Evolutionary conservation across 2,329 filamentous ascomycete species (phyloP).

Genomic region (Helminthosporium solani): DNA sequence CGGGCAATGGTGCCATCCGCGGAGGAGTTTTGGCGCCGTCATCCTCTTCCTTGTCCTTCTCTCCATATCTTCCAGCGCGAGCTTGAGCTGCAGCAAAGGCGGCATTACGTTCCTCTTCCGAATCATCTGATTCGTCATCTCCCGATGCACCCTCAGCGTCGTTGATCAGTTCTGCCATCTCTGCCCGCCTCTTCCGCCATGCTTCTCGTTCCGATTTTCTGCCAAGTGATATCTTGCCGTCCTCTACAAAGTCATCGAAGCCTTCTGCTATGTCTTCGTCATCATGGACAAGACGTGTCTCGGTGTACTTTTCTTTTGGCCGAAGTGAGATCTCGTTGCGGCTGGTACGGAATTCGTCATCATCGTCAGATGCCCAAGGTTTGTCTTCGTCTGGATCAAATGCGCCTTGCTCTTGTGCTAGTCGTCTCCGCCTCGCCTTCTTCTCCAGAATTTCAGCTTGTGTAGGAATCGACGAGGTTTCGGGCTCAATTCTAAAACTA

Average conservation of each 20-base stretch:
- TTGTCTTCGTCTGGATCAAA: slow-evolving; percentile 53
- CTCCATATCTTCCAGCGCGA: slow-evolving; percentile 76
- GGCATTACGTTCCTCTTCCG: slow-evolving; percentile 63
- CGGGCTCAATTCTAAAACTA: slow-evolving; percentile 24
- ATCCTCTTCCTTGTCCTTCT: slow-evolving; percentile 47
- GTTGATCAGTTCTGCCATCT: slow-evolving; percentile 82
- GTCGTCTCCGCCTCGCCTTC: slow-evolving; percentile 81
- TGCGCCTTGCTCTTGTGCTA: slow-evolving; percentile 69
- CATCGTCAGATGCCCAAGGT: slow-evolving; percentile 44
- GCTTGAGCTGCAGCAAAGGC: slow-evolving; percentile 89
- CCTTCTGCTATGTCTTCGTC: slow-evolving; percentile 93
- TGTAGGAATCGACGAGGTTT: slow-evolving; percentile 64
- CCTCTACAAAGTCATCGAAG: slow-evolving; percentile 88
- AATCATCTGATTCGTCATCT: slow-evolving; percentile 70
- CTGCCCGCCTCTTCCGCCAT: slow-evolving; percentile 63
- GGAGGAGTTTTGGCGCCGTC: slow-evolving; percentile 62
- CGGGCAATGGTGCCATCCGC: slow-evolving; percentile 75
- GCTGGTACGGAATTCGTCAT: slow-evolving; percentile 42
- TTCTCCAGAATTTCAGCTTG: slow-evolving; percentile 86
- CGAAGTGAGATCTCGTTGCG: slow-evolving; percentile 50
- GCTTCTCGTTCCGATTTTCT: slow-evolving; percentile 75
- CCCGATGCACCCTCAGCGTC: slow-evolving; percentile 70
- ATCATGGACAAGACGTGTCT: slow-evolving; percentile 75
- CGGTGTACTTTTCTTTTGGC: slow-evolving; percentile 61
- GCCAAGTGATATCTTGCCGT: slow-evolving; percentile 76